Evolutionary conservation across 139 green algal species (phyloP).

Genomic region (Pycnococcus provasolii): DNA sequence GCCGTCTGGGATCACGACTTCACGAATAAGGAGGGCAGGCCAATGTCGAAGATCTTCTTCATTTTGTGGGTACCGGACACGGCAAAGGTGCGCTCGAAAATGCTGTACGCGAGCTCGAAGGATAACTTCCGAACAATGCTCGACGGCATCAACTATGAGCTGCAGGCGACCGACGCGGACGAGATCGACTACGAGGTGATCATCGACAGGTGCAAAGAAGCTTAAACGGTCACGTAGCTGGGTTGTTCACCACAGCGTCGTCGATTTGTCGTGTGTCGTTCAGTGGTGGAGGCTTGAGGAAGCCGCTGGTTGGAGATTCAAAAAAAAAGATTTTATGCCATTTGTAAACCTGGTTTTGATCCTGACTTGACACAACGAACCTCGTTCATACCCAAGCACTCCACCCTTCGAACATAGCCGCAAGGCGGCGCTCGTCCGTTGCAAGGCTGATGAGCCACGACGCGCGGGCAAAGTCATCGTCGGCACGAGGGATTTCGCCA

Average conservation of each 20-base stretch:
- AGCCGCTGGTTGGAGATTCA: too few species aligned
- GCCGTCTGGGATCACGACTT: slow-evolving; percentile 19
- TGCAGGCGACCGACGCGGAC: slow-evolving; percentile 25
- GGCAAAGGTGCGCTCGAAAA: slow-evolving; percentile 24
- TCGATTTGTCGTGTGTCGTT: too few species aligned
- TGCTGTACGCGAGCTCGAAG: slow-evolving; percentile 29
- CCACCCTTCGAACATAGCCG: slow-evolving; percentile 3
- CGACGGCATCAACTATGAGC: slow-evolving; percentile 16
- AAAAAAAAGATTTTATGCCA: too few species aligned
- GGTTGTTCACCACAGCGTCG: too few species aligned
- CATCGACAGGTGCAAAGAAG: too few species aligned
- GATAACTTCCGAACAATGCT: slow-evolving; percentile 8
- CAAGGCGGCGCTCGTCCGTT: background rate
- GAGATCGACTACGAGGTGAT: slow-evolving; percentile 6
- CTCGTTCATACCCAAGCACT: background rate
- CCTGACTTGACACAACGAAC: background rate
- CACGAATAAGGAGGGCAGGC: slow-evolving; percentile 22
- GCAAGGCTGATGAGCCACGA: background rate
- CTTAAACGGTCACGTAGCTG: too few species aligned
- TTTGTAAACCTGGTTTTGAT: background rate
- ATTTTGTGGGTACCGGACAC: slow-evolving; percentile 29
- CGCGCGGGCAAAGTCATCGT: background rate
- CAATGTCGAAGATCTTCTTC: slow-evolving; percentile 27
- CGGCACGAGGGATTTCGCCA: background rate
- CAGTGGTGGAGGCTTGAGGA: too few species aligned